phyloP scores from a whole-genome alignment of 768 basidiomycete species.

The Pulveroboletus sp. region DNA sequence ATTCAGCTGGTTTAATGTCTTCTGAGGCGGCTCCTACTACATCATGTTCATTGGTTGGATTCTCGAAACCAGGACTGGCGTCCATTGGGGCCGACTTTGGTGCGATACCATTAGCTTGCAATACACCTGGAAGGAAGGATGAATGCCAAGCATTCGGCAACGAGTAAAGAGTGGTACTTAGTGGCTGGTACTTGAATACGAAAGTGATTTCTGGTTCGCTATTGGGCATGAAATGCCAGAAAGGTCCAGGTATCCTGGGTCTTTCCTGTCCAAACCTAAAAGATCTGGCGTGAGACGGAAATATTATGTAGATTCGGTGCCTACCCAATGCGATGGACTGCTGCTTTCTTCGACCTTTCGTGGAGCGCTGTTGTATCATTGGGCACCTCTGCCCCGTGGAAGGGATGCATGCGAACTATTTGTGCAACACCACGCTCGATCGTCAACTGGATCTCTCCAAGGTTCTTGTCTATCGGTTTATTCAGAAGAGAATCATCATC shows the following conservation, averaged over 20 bases:
- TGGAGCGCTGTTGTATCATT: too few species aligned
- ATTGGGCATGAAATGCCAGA: neutral
- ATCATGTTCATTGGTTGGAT: too few species aligned
- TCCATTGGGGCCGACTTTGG: neutral
- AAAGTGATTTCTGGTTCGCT: constrained; percentile 10
- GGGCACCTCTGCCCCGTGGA: too few species aligned
- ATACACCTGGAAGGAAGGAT: constrained; percentile 6
- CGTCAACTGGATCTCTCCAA: constrained; percentile 16
- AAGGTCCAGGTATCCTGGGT: rapidly evolving
- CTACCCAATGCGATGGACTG: constrained; percentile 17
- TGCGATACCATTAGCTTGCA: constrained; percentile 20
- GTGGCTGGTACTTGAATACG: constrained; percentile 19
- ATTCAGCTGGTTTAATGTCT: neutral
- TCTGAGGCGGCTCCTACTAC: too few species aligned
- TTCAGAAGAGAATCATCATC: constrained; percentile 20
- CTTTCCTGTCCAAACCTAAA: constrained; percentile 14
- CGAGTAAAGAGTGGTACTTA: constrained; percentile 5
- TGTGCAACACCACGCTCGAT: constrained; percentile 6
- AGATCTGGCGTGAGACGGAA: neutral
- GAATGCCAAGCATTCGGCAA: neutral
- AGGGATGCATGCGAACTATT: too few species aligned
- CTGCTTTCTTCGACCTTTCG: too few species aligned
- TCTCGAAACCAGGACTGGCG: too few species aligned
- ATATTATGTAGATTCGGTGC: neutral
- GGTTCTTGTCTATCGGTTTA: neutral